Conservation (phyloP, 140 eudicot genomes). For the Bidens hawaiensis region DNA sequence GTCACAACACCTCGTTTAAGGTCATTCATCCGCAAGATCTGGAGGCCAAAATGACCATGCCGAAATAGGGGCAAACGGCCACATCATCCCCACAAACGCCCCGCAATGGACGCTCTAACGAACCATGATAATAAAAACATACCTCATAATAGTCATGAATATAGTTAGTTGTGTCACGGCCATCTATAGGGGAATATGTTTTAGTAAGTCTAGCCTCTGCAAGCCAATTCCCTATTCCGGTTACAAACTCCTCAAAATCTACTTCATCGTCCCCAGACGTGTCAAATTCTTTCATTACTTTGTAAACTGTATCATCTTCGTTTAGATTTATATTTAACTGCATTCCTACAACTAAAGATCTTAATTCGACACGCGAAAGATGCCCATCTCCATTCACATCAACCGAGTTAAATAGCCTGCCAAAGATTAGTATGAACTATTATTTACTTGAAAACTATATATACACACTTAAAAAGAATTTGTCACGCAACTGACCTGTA, state of each 20-base stretch:
- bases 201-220: constrained; percentile 45
- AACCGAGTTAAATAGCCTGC: constrained; percentile 61
- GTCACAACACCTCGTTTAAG: too few relatives aligned
- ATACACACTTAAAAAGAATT: neutral
- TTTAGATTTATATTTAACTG: constrained; percentile 50
- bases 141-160: constrained; percentile 65
- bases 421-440: constrained; percentile 9
- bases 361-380: constrained; percentile 50
- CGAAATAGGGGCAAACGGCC: too few relatives aligned
- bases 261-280: constrained; percentile 37
- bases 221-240: constrained; percentile 56
- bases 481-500: constrained; percentile 38
- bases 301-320: constrained; percentile 44
- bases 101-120: too few relatives aligned
- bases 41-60: too few relatives aligned
- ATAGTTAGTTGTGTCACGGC: constrained; percentile 28
- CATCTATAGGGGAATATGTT: constrained; percentile 25
- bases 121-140: constrained; percentile 2
- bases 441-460: neutral
- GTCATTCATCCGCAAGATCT: too few relatives aligned
- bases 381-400: constrained; percentile 44
- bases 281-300: constrained; percentile 63
- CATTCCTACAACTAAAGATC: constrained; percentile 60
- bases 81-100: too few relatives aligned
- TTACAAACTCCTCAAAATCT: constrained; percentile 38